These are phyloP conservation scores for Lagenidium giganteum DNA, from an alignment of 352 stramenopile species.

Conservation along the genomic window DNA sequence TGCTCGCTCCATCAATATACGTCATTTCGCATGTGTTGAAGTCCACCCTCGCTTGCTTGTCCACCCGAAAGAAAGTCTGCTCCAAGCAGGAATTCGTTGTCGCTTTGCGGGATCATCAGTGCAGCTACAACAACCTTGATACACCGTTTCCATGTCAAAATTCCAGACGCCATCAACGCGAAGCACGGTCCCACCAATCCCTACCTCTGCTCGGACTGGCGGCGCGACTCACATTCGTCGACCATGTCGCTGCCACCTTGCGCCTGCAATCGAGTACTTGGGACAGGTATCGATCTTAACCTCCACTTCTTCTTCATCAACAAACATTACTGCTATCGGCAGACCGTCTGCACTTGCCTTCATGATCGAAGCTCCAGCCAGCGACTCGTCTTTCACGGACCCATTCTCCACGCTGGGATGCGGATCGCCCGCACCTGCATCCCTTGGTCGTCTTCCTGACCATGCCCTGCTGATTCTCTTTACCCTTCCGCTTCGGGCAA, in stretches of 20 bases:
- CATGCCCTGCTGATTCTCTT: no score
- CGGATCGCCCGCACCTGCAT: no score
- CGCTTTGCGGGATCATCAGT: background rate
- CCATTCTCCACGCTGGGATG: no score
- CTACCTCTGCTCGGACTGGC: background rate
- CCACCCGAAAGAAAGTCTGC: background rate
- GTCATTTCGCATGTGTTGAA: background rate
- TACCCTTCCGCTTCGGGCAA: no score
- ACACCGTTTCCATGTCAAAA: background rate
- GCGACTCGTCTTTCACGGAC: no score
- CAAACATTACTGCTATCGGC: no score
- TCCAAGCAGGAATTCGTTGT: background rate
- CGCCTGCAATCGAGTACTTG: background rate
- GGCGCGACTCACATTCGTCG: no score
- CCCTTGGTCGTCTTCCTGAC: no score
- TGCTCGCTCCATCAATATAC: background rate
- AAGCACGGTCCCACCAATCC: background rate
- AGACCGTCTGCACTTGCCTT: no score
- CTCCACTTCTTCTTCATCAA: no score
- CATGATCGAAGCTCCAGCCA: no score
- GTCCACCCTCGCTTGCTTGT: background rate
- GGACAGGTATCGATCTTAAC: constrained; percentile 4
- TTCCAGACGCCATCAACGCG: background rate
- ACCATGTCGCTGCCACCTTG: background rate
- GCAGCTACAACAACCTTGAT: background rate